Evolutionary conservation across 305 asterid species (phyloP), one percentile per base, ranked within the genome.

Genomic region (Caryopteris hybrid): DNA sequence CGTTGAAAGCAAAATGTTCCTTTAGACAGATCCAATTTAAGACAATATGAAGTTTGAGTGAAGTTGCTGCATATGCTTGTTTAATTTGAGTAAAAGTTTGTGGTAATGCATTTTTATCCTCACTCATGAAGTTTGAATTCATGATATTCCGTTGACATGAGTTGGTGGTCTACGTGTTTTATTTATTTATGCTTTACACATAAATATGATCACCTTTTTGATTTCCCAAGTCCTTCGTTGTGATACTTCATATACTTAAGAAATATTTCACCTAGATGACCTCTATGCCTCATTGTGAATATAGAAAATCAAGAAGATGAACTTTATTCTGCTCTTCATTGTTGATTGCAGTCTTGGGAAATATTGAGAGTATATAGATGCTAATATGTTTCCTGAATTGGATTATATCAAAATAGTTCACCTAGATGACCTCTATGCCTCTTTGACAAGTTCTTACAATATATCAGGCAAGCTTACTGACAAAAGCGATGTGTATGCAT

Each of bases 401-500:
- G n/a, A 29, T 22, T 1, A 8, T 9, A 16, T 56, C 3, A 16
- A 36, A 5, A 17, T 29, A 16, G 25, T 25, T 43, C 23, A 11
- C 18, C 38, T 12, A 41, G 55, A 43, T 61, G 22, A 29, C 41
- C 43, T 23, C 14, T 25, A 21, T n/a, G 39, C 41, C 41, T n/a
- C 4, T 22, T 46, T 67, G 17, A 58, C 13, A 46, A 60, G 66
- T 48, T 60, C 17, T 64, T 69, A 59, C 23, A 41, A 73, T 34
- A 8, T 66, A 61, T 57, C 74, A 92, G 98, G 97, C 63, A 88
- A 90, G 82, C 87, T 92, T 69, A 92, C 96, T 0, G 98, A 92
- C 70, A 90, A 92, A 80, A 92, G 96, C 51, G 98, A 92, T 17
- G 98, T 92, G 54, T 92, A 90, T 74, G 93, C 96, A 54, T 92